Base-by-base conservation (phyloP, 306 rosid species). In the Mucuna pruriens region DNA sequence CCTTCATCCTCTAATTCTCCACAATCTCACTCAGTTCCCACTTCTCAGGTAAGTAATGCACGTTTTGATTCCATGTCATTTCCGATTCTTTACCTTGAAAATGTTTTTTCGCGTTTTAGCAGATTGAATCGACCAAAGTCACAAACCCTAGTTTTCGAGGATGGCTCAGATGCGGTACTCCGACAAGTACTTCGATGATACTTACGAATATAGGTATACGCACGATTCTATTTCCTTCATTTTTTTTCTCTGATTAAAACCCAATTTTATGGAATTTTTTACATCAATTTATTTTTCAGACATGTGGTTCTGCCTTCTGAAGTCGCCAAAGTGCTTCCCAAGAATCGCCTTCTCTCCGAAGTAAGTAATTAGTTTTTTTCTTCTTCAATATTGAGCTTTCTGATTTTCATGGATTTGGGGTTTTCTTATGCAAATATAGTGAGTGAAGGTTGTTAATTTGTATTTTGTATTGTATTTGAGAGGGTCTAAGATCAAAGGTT, bases 151-250 rank as follows among this genome's bases (percentile, higher is more conserved):
- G 46, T 45, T 15, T 23, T 38, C 0, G 29, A 68, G 68, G 49
- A 95, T 95, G 97, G 95, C 94, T 85, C 97, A 92, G 95, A 95
- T 95, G 90, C 94, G 91, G 85, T 92, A 94, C 78, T 94, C 97
- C 33, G 98, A 94, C 86, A 94, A 92, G 84, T 94, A 94, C 75
- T 91, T 87, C 64, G 98, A 94, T 75, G 98, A 92, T 69, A 89
- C 84, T 49, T 90, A 85, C 42, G 98, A 95, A 90, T 92, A 92
- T 61, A 90, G 97, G 98, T 92, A 81, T 9, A 16, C 12, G 0
- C 13, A 40, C 10, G 29, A 5, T 60, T 76, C 69, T 60, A 6
- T 17, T 58, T 26, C 16, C 7, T 8, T 74, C 36, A 57, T 23
- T 1, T 19, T 1, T 19, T 65, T 12, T 29, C 49, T 2, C 1